These are phyloP conservation scores for Aureobasidium sp. DNA, from an alignment of 2,329 filamentous ascomycete genomes.

Conservation along the genomic window DNA sequence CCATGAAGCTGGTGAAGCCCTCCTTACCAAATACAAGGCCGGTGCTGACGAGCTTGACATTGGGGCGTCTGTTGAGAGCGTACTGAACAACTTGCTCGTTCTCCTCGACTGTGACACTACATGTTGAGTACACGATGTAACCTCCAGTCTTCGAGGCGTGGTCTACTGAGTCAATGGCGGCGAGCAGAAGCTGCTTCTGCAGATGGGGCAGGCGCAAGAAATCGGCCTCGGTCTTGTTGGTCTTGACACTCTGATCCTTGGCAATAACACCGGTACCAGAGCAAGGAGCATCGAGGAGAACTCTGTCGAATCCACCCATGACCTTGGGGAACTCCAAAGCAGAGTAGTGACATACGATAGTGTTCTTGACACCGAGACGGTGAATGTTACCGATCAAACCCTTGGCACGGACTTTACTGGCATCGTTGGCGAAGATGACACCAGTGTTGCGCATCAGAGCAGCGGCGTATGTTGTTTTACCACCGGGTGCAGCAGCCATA, in stretches of 20 bases:
- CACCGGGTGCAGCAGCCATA: conserved; percentile 91
- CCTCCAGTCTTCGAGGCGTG: conserved; percentile 87
- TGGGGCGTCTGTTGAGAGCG: conserved; percentile 80
- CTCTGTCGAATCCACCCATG: conserved; percentile 91
- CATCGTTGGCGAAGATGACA: conserved; percentile 91
- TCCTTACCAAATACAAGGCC: conserved; percentile 84
- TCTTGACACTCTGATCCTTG: conserved; percentile 95
- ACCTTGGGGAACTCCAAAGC: conserved; percentile 89
- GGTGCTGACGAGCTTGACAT: conserved; percentile 87
- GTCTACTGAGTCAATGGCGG: conserved; percentile 91
- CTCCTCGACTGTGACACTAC: conserved; percentile 88
- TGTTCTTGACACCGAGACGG: conserved; percentile 86
- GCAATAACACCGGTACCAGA: conserved; percentile 95
- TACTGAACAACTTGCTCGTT: conserved; percentile 93
- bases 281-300: conserved; percentile 89
- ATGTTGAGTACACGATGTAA: conserved; percentile 94
- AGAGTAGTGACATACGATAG: conserved; percentile 91
- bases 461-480: conserved; percentile 94
- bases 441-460: conserved; percentile 97
- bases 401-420: conserved; percentile 85
- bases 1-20: conserved; percentile 82
- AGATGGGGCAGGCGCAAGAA: conserved; percentile 89
- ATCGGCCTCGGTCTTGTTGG: conserved; percentile 92
- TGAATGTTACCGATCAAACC: conserved; percentile 98
- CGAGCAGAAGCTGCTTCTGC: conserved; percentile 87